Base-by-base conservation (phyloP, 495 filamentous ascomycete species). In the Terfezia boudieri region DNA sequence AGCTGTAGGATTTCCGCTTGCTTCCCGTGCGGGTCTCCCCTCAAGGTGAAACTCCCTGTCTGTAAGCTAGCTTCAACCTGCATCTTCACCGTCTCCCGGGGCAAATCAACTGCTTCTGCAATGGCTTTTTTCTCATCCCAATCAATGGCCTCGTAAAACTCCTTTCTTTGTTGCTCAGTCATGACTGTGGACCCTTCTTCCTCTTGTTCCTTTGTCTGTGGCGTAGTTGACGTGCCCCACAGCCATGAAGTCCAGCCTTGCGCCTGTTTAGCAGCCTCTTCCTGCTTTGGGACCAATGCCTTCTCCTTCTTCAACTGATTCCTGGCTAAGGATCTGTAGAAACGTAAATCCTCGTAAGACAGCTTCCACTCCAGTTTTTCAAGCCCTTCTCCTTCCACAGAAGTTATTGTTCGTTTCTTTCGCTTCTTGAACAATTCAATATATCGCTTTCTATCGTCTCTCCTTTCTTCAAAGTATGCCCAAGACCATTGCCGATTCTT, bases 301-400 rank as follows among this genome's bases (percentile, higher is more conserved):
- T 93, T 90, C 67, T 98, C 90, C 64, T 94, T 95, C 58, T 83
- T 84, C 22, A 98, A 74, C 61, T 98, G 84, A 61, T 94, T 98
- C 32, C 90, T 79, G 20, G 90, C 90, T 53, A 98, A 64, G 2
- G 89, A 94, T 52, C 90, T 74, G 84, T 92, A 98, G 68, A 98
- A 98, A 6, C 90, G 82, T 38, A 98, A 74, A 69, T 98, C 90
- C 64, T 98, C 92, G 65, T 98, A 98, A 41, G 75, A 82, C 20
- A 92, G 72, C 65, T 96, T 94, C 68, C 76, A 77, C 62, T 98
- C 89, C 14, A 98, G 72, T 38, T 74, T 74, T 36, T 81, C 74
- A 2, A 94, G 61, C 41, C 88, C 80, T 52, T 82, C 75, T 8
- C 65, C 71, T 61, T 96, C 90, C 17, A 77, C 71, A 0, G 78